phyloP scores from a whole-genome alignment of 73 alveolate species.

The Halteria grandinella region DNA sequence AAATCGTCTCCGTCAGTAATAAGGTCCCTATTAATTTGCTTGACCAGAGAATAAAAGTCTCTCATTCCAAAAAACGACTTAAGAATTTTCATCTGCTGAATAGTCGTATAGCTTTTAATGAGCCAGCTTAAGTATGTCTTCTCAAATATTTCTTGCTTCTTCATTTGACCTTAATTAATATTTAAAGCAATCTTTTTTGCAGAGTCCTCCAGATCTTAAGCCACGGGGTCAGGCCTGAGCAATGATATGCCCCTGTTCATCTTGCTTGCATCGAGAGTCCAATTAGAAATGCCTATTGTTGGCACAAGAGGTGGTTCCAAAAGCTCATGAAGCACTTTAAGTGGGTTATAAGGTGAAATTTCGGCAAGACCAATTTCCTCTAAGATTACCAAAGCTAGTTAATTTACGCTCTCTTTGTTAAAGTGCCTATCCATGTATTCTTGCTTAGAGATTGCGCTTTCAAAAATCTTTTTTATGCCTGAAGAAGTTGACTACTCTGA shows the following conservation, averaged over 20 bases:
- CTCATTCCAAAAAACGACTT: conserved; percentile 82
- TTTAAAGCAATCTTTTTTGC: conserved; percentile 79
- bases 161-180: conserved; percentile 70
- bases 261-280: conserved; percentile 40
- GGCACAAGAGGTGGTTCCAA: conserved; percentile 80
- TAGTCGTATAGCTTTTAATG: conserved; percentile 19
- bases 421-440: background rate
- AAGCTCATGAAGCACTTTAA: conserved; percentile 81
- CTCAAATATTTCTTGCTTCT: background rate
- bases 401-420: background rate
- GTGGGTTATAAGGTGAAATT: conserved; percentile 80
- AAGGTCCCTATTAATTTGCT: conserved; percentile 46
- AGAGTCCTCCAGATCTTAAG: conserved; percentile 46
- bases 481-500: conserved; percentile 52
- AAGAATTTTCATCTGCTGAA: background rate
- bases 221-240: conserved; percentile 16
- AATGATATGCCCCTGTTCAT: conserved; percentile 21
- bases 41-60: conserved; percentile 87
- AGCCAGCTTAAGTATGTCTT: background rate
- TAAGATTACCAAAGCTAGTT: conserved; percentile 68
- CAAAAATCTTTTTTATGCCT: conserved; percentile 40
- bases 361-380: conserved; percentile 92
- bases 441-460: conserved; percentile 12
- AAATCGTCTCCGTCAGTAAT: conserved; percentile 37
- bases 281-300: conserved; percentile 74